Conservation (phyloP, 768 basidiomycete species). For the Kwoniella dendrophila region DNA sequence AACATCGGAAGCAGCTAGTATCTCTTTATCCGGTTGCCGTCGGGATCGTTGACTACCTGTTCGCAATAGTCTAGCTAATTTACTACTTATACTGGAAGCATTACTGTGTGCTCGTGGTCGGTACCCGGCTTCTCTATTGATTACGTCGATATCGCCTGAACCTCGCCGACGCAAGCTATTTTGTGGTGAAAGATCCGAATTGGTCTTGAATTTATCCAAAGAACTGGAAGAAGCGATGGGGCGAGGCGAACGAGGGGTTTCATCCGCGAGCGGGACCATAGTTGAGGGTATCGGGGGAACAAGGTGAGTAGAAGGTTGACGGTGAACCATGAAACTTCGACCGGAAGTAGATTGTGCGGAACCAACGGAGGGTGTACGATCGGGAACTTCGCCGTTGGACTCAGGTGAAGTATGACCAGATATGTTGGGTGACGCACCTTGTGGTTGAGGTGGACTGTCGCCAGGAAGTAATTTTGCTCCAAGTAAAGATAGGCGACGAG, state of each 20-base stretch:
- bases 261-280: slow-evolving; percentile 20
- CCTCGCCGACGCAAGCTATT: slow-evolving; percentile 35
- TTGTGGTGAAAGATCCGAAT: slow-evolving; percentile 30
- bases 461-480: slow-evolving; percentile 14
- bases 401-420: slow-evolving; percentile 18
- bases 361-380: background rate
- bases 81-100: slow-evolving; percentile 45
- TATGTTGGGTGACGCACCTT: slow-evolving; percentile 1
- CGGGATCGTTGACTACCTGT: slow-evolving; percentile 36
- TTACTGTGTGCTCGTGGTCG: slow-evolving; percentile 44
- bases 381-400: slow-evolving; percentile 1
- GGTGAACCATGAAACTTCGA: slow-evolving; percentile 8
- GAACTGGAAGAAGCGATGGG: slow-evolving; percentile 37
- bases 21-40: slow-evolving; percentile 12
- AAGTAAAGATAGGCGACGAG: slow-evolving; percentile 25
- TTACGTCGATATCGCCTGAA: slow-evolving; percentile 35
- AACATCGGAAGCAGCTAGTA: slow-evolving; percentile 12
- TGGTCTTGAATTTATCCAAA: slow-evolving; percentile 34
- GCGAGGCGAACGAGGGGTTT: slow-evolving; percentile 32
- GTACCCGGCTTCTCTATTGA: slow-evolving; percentile 26
- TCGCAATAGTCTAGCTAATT: slow-evolving; percentile 39
- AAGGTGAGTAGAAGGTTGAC: slow-evolving; percentile 15
- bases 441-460: slow-evolving; percentile 5
- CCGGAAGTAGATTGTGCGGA: slow-evolving; percentile 1
- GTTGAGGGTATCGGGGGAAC: slow-evolving; percentile 5